Percentiles rank a stretch among this genome's conserved stretches.
phyloP scores from a whole-genome alignment of 768 basidiomycete species.

The Pleurotus citrinopileatus region DNA sequence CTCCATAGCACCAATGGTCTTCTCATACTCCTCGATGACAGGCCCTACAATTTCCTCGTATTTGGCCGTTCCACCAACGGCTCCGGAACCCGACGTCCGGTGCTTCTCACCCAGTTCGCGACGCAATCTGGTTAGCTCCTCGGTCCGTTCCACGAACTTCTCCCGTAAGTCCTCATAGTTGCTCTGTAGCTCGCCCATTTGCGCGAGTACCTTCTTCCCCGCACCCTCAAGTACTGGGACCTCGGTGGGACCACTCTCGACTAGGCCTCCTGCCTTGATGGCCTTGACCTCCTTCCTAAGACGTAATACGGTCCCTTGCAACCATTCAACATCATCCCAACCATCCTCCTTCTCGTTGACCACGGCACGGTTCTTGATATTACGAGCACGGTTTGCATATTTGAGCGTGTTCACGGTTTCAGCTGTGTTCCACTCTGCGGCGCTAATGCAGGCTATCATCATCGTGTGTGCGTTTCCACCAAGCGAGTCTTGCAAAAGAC shows the following conservation, averaged over 20 bases:
- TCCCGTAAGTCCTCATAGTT: slow-evolving; percentile 83
- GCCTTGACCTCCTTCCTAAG: slow-evolving; percentile 84
- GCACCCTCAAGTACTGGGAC: slow-evolving; percentile 46
- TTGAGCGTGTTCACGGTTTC: slow-evolving; percentile 96
- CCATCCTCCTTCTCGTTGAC: slow-evolving; percentile 95
- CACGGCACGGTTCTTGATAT: slow-evolving; percentile 93
- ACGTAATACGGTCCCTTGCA: slow-evolving; percentile 83
- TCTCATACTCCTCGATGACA: slow-evolving; percentile 98
- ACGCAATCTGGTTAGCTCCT: slow-evolving; percentile 79
- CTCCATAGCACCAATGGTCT: slow-evolving; percentile 93
- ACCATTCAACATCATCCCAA: slow-evolving; percentile 98
- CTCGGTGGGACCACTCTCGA: slow-evolving; percentile 22
- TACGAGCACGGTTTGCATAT: slow-evolving; percentile 95
- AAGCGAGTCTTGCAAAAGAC: slow-evolving; percentile 92
- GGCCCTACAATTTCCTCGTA: slow-evolving; percentile 95
- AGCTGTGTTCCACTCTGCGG: slow-evolving; percentile 90
- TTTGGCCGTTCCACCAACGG: slow-evolving; percentile 65
- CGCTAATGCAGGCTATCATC: slow-evolving; percentile 98
- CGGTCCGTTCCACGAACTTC: slow-evolving; percentile 85
- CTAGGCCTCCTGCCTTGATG: slow-evolving; percentile 65
- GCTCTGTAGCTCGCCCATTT: slow-evolving; percentile 81
- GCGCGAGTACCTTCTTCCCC: slow-evolving; percentile 72
- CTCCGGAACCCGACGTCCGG: slow-evolving; percentile 49
- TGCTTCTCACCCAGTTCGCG: slow-evolving; percentile 78
- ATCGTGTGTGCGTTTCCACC: slow-evolving; percentile 97